These are phyloP conservation scores for Arthrobotrys entomopaga DNA, from an alignment of 2,329 filamentous ascomycete genomes.

Conservation along the genomic window DNA sequence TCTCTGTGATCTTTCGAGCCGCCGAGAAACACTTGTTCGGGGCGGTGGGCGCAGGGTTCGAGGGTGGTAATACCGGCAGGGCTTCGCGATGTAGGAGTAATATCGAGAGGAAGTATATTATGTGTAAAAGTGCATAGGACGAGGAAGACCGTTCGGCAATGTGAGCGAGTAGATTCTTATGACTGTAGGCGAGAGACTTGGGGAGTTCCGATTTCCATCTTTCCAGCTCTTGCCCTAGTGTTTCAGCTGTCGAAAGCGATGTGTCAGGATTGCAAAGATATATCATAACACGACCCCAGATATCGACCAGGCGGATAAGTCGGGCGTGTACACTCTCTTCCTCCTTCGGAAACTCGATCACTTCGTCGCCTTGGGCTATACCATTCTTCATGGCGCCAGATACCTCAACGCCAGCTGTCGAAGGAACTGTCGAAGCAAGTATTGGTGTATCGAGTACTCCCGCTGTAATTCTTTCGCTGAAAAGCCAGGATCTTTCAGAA, in stretches of 20 bases:
- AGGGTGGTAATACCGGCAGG: slow-evolving; percentile 53
- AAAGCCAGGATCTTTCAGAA: slow-evolving; percentile 63
- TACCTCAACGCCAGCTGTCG: slow-evolving; percentile 73
- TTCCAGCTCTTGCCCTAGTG: slow-evolving; percentile 67
- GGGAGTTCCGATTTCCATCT: slow-evolving; percentile 67
- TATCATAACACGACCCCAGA: slow-evolving; percentile 66
- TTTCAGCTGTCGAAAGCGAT: slow-evolving; percentile 66
- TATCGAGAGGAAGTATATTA: slow-evolving; percentile 72
- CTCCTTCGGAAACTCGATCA: slow-evolving; percentile 63
- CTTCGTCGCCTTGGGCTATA: slow-evolving; percentile 62
- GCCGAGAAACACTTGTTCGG: slow-evolving; percentile 72
- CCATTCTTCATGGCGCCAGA: slow-evolving; percentile 58
- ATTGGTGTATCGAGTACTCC: slow-evolving; percentile 55
- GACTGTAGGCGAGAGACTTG: slow-evolving; percentile 71
- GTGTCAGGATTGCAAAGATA: slow-evolving; percentile 58
- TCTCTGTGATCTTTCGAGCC: slow-evolving; percentile 71
- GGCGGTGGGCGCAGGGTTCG: slow-evolving; percentile 63
- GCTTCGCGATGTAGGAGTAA: slow-evolving; percentile 74
- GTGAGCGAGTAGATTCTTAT: slow-evolving; percentile 72
- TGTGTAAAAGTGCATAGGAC: slow-evolving; percentile 74
- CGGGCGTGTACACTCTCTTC: slow-evolving; percentile 64
- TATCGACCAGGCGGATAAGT: slow-evolving; percentile 65
- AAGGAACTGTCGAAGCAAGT: slow-evolving; percentile 62
- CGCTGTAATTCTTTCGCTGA: slow-evolving; percentile 49
- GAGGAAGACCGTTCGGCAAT: slow-evolving; percentile 73